Percentiles rank a stretch among this genome's conserved stretches.
phyloP scores from a whole-genome alignment of 2,329 filamentous ascomycete genomes.

The Botryotinia convoluta region DNA sequence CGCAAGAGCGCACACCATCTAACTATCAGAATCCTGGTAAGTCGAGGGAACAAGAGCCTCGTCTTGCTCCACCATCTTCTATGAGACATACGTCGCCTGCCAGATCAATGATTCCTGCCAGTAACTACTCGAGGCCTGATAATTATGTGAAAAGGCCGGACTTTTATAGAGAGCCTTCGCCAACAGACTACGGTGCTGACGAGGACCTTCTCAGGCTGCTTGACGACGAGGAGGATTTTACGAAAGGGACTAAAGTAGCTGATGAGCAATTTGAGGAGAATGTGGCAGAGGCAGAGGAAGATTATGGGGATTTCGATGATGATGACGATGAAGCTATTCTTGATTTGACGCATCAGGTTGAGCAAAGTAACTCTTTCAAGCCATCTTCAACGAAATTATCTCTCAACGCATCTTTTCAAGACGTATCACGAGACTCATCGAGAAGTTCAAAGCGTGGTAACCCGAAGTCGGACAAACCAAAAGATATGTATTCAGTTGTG shows the following conservation, averaged over 20 bases:
- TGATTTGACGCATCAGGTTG: constrained; percentile 44
- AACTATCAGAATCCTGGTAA: not conserved
- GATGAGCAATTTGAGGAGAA: constrained; percentile 18
- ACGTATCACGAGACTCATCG: constrained; percentile 27
- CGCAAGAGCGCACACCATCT: constrained; percentile 10
- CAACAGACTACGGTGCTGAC: constrained; percentile 29
- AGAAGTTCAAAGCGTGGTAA: constrained; percentile 22
- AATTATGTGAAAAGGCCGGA: not conserved
- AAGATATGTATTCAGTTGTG: constrained; percentile 37
- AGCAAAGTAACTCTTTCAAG: constrained; percentile 38
- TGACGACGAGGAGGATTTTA: constrained; percentile 30
- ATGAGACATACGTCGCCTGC: constrained; percentile 2
- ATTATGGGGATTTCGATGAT: constrained; percentile 37
- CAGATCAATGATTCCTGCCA: not conserved
- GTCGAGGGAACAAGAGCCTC: not conserved
- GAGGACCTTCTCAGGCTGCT: constrained; percentile 32
- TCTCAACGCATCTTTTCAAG: constrained; percentile 22
- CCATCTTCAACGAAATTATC: constrained; percentile 29
- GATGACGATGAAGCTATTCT: constrained; percentile 40
- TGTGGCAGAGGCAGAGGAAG: constrained; percentile 29
- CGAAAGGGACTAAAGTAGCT: constrained; percentile 9
- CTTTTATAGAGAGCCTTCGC: constrained; percentile 23
- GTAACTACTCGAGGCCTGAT: not conserved
- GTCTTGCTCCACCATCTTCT: constrained; percentile 1
- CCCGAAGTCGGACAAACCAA: constrained; percentile 18